Conservation (phyloP, 176 grass and related monocot species). For the Avena insularis region DNA sequence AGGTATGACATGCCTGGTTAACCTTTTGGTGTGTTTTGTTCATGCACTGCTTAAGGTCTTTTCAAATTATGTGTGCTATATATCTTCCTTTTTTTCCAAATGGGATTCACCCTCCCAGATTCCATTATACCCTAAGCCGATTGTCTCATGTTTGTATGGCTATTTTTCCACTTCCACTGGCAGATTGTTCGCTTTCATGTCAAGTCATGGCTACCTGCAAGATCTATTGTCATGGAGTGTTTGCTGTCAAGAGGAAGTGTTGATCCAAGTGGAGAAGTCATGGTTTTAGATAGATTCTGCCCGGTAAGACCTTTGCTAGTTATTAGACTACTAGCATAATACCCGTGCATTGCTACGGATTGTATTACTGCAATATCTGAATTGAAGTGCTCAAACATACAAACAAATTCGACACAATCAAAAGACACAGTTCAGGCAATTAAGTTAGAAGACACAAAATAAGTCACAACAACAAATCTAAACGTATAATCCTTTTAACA, state of each 20-base stretch:
- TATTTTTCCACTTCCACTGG: slow-evolving; percentile 37
- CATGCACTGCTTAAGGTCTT: not conserved
- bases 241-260: slow-evolving; percentile 74
- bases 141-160: slow-evolving; percentile 14
- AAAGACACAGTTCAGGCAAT: no score
- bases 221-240: slow-evolving; percentile 89
- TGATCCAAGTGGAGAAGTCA: slow-evolving; percentile 92
- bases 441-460: no score
- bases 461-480: no score
- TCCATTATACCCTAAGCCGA: not conserved
- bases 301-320: slow-evolving; percentile 66
- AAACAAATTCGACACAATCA: no score
- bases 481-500: no score
- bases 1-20: slow-evolving; percentile 45
- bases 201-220: slow-evolving; percentile 92
- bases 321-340: not conserved
- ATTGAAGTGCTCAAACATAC: no score
- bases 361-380: no score
- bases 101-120: not conserved
- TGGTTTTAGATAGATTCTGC: slow-evolving; percentile 88
- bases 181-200: slow-evolving; percentile 83
- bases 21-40: not conserved
- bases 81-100: not conserved
- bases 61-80: not conserved
- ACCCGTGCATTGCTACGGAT: no score